These are phyloP conservation scores for Rubroboletus pulcherrimus DNA, from an alignment of 768 basidiomycete species.

Conservation along the genomic window DNA sequence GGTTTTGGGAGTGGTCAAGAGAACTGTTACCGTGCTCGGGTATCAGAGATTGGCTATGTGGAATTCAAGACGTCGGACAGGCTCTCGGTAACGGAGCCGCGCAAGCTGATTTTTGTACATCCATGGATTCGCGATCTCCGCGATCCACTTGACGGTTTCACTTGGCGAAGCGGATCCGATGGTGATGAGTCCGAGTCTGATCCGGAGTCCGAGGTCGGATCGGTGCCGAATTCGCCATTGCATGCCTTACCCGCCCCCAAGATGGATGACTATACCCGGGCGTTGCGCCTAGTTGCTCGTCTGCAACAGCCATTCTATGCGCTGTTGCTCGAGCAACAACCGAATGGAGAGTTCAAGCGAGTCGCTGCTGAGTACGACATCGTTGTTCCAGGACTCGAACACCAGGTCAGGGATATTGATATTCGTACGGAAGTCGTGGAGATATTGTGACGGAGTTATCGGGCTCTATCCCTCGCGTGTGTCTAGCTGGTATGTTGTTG, in stretches of 20 bases:
- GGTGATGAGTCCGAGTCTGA: not conserved
- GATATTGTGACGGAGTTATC: not conserved
- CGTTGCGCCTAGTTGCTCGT: not conserved
- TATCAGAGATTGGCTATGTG: not conserved
- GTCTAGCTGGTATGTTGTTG: not conserved
- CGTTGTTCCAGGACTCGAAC: not conserved
- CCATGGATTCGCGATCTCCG: conserved; percentile 14
- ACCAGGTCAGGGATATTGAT: not conserved
- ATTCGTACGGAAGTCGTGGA: not conserved
- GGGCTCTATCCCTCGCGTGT: not conserved
- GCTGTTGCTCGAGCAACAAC: conserved; percentile 5
- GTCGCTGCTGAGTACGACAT: conserved; percentile 3
- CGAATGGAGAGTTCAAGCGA: conserved; percentile 14
- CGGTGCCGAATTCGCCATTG: not conserved
- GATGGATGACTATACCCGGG: not conserved
- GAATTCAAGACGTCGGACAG: conserved; percentile 2
- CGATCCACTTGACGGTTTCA: not conserved
- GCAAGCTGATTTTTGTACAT: conserved; percentile 8
- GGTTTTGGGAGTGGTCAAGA: not conserved
- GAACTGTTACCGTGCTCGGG: not conserved
- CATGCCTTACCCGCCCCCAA: not conserved
- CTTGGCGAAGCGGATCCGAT: not conserved
- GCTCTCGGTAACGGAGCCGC: not conserved
- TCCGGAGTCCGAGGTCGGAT: not conserved
- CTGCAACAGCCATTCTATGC: not conserved